Conservation (phyloP, 331 rosid genomes). For the Telfairia occidentalis region DNA sequence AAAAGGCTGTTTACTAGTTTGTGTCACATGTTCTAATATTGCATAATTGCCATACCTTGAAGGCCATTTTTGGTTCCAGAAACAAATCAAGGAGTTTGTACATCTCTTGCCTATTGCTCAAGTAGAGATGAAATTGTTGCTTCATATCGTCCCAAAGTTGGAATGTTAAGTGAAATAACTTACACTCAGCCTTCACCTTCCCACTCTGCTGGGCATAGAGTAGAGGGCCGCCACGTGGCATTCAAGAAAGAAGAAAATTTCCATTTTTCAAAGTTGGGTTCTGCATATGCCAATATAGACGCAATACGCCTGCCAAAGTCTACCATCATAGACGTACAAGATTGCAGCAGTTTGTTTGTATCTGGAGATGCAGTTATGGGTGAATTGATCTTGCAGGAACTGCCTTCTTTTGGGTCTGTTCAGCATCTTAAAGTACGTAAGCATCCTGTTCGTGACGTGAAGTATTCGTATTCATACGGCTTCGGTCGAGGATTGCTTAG, state of each 20-base stretch:
- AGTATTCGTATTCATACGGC: slow-evolving; percentile 45
- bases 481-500: slow-evolving; percentile 39
- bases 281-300: slow-evolving; percentile 39
- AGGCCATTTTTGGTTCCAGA: slow-evolving; percentile 72
- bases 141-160: slow-evolving; percentile 76
- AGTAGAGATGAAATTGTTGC: slow-evolving; percentile 58
- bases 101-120: slow-evolving; percentile 64
- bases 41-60: slow-evolving; percentile 9
- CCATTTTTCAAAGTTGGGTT: slow-evolving; percentile 36
- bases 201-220: slow-evolving; percentile 39
- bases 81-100: slow-evolving; percentile 72
- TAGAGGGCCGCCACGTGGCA: slow-evolving; percentile 52
- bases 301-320: slow-evolving; percentile 56
- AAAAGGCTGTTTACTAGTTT: neutral
- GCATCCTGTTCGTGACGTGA: slow-evolving; percentile 49
- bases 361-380: slow-evolving; percentile 41
- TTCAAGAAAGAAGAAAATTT: slow-evolving; percentile 25
- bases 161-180: slow-evolving; percentile 22
- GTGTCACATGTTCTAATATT: slow-evolving; percentile 22
- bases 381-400: slow-evolving; percentile 55
- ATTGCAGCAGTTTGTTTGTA: slow-evolving; percentile 42
- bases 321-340: slow-evolving; percentile 33
- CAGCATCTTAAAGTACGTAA: slow-evolving; percentile 41
- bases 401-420: slow-evolving; percentile 53
- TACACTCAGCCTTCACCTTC: slow-evolving; percentile 36